phyloP scores from a whole-genome alignment of 2,329 filamentous ascomycete species.

The Scleromitrula shiraiana region DNA sequence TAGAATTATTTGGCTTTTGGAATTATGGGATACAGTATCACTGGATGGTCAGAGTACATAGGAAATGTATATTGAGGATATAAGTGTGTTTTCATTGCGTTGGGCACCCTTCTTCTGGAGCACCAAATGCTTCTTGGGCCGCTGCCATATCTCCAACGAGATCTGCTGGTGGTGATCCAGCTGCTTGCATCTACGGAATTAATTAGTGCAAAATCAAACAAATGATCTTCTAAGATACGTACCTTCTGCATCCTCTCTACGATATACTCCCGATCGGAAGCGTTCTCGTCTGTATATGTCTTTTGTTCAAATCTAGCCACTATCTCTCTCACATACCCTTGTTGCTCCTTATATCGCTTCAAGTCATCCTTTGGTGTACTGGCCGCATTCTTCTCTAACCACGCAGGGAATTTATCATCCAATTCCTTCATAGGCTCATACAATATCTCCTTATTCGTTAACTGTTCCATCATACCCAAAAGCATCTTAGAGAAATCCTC shows the following conservation, averaged over 20 bases:
- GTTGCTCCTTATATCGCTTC: constrained; percentile 74
- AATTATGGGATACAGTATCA: constrained; percentile 8
- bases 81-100: constrained; percentile 42
- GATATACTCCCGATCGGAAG: constrained; percentile 79
- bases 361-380: constrained; percentile 63
- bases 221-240: constrained; percentile 26
- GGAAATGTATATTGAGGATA: constrained; percentile 7
- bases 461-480: constrained; percentile 96
- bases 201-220: constrained; percentile 16
- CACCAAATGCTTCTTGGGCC: constrained; percentile 62
- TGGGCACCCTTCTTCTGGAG: constrained; percentile 54
- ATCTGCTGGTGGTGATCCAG: constrained; percentile 82
- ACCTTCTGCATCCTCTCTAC: constrained; percentile 98
- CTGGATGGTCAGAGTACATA: constrained; percentile 5
- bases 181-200: constrained; percentile 78
- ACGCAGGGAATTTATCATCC: constrained; percentile 81
- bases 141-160: constrained; percentile 84
- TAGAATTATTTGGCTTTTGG: neutral
- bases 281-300: constrained; percentile 73
- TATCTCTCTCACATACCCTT: constrained; percentile 73
- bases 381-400: constrained; percentile 71
- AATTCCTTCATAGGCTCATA: constrained; percentile 99
- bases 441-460: constrained; percentile 95
- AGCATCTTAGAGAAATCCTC: constrained; percentile 93
- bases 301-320: constrained; percentile 79